Evolutionary conservation across 306 rosid species (phyloP).

Genomic region (Lagenaria siceraria): DNA sequence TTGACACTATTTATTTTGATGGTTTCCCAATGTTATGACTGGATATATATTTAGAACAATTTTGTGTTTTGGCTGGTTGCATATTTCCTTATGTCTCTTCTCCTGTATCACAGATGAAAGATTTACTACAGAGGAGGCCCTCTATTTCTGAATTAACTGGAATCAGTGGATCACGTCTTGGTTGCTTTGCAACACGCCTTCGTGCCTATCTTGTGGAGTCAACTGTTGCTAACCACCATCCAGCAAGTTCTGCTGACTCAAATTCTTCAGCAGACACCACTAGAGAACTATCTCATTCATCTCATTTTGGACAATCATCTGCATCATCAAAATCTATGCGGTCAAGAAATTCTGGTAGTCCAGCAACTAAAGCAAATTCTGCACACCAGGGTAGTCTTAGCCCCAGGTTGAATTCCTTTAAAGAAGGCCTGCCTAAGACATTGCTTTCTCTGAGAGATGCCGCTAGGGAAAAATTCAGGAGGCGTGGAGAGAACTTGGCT

Average conservation of each 20-base stretch:
- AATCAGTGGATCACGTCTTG: constrained; percentile 75
- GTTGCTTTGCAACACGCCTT: constrained; percentile 84
- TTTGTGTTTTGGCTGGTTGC: neutral
- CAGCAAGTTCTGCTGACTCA: constrained; percentile 22
- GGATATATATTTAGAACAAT: neutral
- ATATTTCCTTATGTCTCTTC: neutral
- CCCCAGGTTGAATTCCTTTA: constrained; percentile 82
- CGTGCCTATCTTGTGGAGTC: constrained; percentile 82
- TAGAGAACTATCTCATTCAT: constrained; percentile 18
- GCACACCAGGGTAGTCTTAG: constrained; percentile 67
- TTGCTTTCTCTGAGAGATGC: constrained; percentile 47
- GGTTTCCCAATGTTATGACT: neutral
- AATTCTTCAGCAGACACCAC: constrained; percentile 15
- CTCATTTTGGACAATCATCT: constrained; percentile 33
- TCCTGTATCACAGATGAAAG: constrained; percentile 51
- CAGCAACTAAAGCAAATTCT: constrained; percentile 42
- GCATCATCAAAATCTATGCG: constrained; percentile 48
- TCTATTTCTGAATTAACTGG: constrained; percentile 85
- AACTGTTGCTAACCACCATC: constrained; percentile 20
- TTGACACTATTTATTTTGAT: neutral
- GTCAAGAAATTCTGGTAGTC: constrained; percentile 47
- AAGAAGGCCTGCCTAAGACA: constrained; percentile 65
- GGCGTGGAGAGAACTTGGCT: constrained; percentile 39
- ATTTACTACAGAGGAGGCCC: constrained; percentile 63
- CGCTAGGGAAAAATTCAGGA: constrained; percentile 60